Evolutionary conservation across 78 protist species (phyloP), one percentile per base, ranked within the genome.

Genomic region (Dictyostelium firmibasis): DNA sequence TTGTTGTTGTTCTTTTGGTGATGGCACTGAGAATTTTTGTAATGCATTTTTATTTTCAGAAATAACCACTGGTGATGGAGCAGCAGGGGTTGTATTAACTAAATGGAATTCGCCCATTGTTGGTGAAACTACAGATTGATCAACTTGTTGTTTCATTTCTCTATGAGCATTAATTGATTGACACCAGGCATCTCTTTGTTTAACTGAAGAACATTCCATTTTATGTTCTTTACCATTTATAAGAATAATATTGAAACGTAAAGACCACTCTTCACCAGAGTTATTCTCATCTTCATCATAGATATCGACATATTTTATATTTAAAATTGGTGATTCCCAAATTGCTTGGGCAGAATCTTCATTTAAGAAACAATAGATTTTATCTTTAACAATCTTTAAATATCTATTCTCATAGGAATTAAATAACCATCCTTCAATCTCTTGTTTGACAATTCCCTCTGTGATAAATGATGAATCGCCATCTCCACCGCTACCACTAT

Each of bases 341-440:
- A 47, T 25, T 29, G 94, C 86, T 81, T 89, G 94, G 27, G 94
- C 94, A 2, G 94, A 78, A 43, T 89, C 94, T n/a, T 89, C 94
- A 70, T 89, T 89, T 9, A 89, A 7, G 70, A 89, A 89, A 57
- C 94, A 89, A 44, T 89, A 89, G 5, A 89, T 6, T 36, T 60
- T n/a, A 70, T 89, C 94, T 69, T 81, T 89, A 11, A 81, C 23
- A 29, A 89, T 78, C 75, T 89, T 89, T 29, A 89, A 33, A 31
- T 89, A 89, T 27, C 94, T 23, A 44, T 72, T 33, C 74, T 89
- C 81, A 69, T 89, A 89, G 4, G 87, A 79, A 69, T 89, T 89
- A 67, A 89, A 89, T 44, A 89, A 29, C 94, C 94, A 89, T 47
- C 94, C 94, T 53, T 89, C 94, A 64, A 89, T 77, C 6, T 89